Evolutionary conservation across 2,329 filamentous ascomycete genomes (phyloP), one percentile per base, ranked within the genome.

Genomic region (Colletotrichum lentis): DNA sequence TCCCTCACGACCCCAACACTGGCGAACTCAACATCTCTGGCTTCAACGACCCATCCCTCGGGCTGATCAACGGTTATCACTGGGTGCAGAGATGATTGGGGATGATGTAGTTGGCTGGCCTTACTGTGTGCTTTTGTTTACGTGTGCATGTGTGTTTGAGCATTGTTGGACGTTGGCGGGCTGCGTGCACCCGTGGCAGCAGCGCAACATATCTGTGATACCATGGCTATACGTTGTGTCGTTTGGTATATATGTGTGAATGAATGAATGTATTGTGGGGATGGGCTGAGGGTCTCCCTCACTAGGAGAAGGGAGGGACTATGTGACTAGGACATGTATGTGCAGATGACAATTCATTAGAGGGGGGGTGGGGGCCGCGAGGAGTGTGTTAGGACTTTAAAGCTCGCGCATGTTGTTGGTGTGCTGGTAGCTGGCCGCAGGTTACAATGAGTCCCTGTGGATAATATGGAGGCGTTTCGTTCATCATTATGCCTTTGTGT

Each of bases 1-100:
- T 81, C 70, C 78, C 76, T 10, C 74, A 74, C 43, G 78, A 81
- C 56, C 78, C 79, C 4, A 76, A 75, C 58, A 81, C 78, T 10
- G 79, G 79, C 52, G 77, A 77, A 44, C 70, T 81, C 47, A 79
- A 74, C 41, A 75, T 80, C 16, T 76, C 77, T 8, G 79, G 77
- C 5, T 81, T 78, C 58, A 72, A 79, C 56, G 77, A 81, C 64
- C 74, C 76, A n/a, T 76, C 72, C 27, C 74, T 79, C 14, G 72
- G 74, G 1, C 72, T 78, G 57, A 35, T 60, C 46, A 73, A 69
- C 37, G 65, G 65, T 14, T 68, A 65, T 20, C 62, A 76, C 43
- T 79, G 77, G 76, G 71, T 71, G 10, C 69, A 69, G 64, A 56
- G 65, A 67, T 65, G 55, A 58, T 20, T 18, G 24, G 16, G 22